Conservation (phyloP, 2,329 filamentous ascomycete species). For the Calonectria montana region DNA sequence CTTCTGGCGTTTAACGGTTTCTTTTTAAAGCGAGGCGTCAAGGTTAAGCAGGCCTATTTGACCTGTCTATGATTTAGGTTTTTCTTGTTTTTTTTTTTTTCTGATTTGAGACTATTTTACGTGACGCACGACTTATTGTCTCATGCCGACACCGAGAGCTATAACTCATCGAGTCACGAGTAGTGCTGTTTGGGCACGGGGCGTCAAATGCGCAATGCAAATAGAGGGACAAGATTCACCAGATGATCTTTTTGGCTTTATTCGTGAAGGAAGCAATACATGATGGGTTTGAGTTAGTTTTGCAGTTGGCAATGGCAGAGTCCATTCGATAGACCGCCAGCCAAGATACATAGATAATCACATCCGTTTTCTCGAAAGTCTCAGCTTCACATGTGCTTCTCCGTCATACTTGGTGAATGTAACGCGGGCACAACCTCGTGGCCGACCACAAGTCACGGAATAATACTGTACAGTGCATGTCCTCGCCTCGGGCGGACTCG, state of each 20-base stretch:
- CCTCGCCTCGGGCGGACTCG: not conserved
- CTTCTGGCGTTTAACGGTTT: slow-evolving; percentile 18
- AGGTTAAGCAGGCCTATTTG: slow-evolving; percentile 32
- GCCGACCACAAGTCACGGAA: no score
- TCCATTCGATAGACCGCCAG: not conserved
- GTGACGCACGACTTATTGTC: slow-evolving; percentile 17
- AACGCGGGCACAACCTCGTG: not conserved
- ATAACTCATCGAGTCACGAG: not conserved
- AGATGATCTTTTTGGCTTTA: not conserved
- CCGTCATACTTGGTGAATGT: not conserved
- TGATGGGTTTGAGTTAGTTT: not conserved
- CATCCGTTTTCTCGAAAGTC: not conserved
- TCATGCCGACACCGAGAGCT: not conserved
- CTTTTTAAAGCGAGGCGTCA: slow-evolving; percentile 41
- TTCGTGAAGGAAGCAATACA: not conserved
- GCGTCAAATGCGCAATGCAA: slow-evolving; percentile 1
- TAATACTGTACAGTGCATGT: not conserved
- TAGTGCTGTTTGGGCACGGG: slow-evolving; percentile 11
- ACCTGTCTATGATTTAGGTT: slow-evolving; percentile 25
- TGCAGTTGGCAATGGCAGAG: slow-evolving; percentile 7
- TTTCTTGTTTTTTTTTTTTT: slow-evolving; percentile 11
- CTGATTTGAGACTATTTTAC: not conserved
- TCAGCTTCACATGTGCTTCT: not conserved
- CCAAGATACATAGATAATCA: slow-evolving; percentile 12
- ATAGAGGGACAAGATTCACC: slow-evolving; percentile 10